These are phyloP conservation scores for Daldinia sp. DNA, from an alignment of 2,329 filamentous ascomycete species.

Conservation along the genomic window DNA sequence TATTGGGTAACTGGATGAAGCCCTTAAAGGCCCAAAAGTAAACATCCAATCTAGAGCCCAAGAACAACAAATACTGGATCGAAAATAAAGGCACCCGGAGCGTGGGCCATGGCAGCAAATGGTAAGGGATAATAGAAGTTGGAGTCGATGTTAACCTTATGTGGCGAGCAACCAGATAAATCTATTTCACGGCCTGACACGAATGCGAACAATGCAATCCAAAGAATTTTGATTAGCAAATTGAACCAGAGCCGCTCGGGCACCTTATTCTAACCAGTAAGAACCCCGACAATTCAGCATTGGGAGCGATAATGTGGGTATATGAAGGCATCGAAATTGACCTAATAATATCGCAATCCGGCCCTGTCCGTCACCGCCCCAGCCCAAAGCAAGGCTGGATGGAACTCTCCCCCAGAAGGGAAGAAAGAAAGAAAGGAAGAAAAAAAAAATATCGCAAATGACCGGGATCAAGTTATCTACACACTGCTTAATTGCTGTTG, in stretches of 20 bases:
- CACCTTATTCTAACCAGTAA: not conserved
- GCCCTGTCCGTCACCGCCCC: conserved; percentile 12
- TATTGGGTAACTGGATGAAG: conserved; percentile 10
- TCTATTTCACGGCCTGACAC: conserved; percentile 19
- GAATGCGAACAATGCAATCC: conserved; percentile 6
- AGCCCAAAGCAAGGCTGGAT: not conserved
- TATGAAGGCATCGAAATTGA: conserved; percentile 10
- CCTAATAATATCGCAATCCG: conserved; percentile 15
- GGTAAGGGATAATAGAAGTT: not conserved
- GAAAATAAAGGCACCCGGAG: conserved; percentile 11
- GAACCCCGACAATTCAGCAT: conserved; percentile 13
- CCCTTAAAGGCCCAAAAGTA: conserved; percentile 6
- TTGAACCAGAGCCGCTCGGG: conserved; percentile 1
- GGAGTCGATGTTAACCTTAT: conserved; percentile 9
- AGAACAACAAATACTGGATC: conserved; percentile 12
- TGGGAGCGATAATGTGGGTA: conserved; percentile 13
- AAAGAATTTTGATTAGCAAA: conserved; percentile 5
- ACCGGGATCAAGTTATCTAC: not conserved
- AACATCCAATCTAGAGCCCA: conserved; percentile 16
- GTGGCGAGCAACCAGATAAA: conserved; percentile 9
- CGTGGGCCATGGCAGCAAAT: not conserved
- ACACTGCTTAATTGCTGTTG: conserved; percentile 44
- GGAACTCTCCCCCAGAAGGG: not conserved
- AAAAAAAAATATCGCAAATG: not conserved
- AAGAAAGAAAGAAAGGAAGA: not conserved